Conservation (phyloP, 495 filamentous ascomycete genomes). For the Wilcoxina mikolae region DNA sequence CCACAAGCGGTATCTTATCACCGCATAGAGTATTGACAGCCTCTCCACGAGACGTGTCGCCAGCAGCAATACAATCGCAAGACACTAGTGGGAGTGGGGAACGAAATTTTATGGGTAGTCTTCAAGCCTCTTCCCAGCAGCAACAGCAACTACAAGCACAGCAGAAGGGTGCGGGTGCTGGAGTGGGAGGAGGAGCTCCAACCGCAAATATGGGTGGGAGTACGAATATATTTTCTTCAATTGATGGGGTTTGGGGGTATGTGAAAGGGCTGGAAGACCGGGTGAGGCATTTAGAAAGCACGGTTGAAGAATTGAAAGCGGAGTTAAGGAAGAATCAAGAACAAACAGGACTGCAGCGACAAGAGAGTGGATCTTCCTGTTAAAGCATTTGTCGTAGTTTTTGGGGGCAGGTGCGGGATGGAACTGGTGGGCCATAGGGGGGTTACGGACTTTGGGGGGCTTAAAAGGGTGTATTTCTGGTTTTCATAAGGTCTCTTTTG, state of each 20-base stretch:
- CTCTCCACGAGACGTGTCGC: constrained; percentile 15
- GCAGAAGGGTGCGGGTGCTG: constrained; percentile 6
- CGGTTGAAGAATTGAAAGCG: constrained; percentile 9
- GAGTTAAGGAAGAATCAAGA: constrained; percentile 2
- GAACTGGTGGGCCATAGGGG: not conserved
- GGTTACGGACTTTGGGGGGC: not conserved
- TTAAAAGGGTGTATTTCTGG: constrained; percentile 11
- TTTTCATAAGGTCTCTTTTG: constrained; percentile 10
- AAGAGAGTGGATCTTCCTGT: not conserved
- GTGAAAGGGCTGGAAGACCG: constrained; percentile 18
- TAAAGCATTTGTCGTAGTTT: constrained; percentile 3
- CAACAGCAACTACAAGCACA: not conserved
- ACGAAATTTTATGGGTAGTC: not conserved
- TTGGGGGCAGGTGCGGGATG: not conserved
- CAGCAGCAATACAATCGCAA: not conserved
- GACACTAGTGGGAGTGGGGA: not conserved
- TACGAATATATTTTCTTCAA: constrained; percentile 17
- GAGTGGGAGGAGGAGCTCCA: constrained; percentile 14
- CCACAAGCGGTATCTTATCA: constrained; percentile 16
- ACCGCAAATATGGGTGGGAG: constrained; percentile 23
- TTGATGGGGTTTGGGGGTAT: constrained; percentile 22
- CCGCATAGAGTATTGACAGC: constrained; percentile 22
- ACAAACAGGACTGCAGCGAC: constrained; percentile 7
- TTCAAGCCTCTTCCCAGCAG: not conserved
- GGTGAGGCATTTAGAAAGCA: constrained; percentile 10